These are phyloP conservation scores for Malus fusca DNA, from an alignment of 306 rosid genomes.

Conservation along the genomic window DNA sequence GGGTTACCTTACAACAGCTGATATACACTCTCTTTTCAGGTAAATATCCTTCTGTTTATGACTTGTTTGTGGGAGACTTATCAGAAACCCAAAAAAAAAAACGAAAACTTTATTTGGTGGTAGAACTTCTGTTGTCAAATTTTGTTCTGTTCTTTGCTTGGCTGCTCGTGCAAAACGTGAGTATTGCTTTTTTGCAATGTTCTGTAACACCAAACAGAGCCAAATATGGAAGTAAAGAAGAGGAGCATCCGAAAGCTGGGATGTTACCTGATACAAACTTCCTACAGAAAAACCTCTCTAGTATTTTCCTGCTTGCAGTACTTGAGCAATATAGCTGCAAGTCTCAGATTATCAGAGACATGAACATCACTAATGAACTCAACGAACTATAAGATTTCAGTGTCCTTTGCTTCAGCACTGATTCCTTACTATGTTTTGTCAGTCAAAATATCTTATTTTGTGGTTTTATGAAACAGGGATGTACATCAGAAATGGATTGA, in stretches of 20 bases:
- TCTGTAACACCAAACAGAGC: constrained; percentile 8
- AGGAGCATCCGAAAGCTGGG: constrained; percentile 70
- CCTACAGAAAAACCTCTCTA: constrained; percentile 52
- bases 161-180: not conserved
- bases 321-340: constrained; percentile 51
- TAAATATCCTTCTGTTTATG: constrained; percentile 15
- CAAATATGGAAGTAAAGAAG: constrained; percentile 74
- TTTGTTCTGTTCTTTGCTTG: not conserved
- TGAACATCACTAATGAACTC: not conserved
- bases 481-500: constrained; percentile 98
- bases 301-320: constrained; percentile 68
- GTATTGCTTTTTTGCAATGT: not conserved
- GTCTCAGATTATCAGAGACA: constrained; percentile 68
- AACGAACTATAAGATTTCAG: not conserved
- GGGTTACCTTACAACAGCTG: constrained; percentile 89
- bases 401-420: not conserved
- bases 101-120: not conserved
- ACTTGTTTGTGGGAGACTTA: not conserved
- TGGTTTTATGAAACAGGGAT: constrained; percentile 51
- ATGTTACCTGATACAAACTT: constrained; percentile 83
- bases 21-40: constrained; percentile 97
- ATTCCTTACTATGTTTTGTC: not conserved
- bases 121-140: not conserved
- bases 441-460: not conserved
- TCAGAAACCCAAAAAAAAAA: not conserved